Percentiles rank a stretch among this genome's conserved stretches.
Evolutionary conservation across 495 filamentous ascomycete species (phyloP).

Genomic region (Diplogelasinospora grovesii): DNA sequence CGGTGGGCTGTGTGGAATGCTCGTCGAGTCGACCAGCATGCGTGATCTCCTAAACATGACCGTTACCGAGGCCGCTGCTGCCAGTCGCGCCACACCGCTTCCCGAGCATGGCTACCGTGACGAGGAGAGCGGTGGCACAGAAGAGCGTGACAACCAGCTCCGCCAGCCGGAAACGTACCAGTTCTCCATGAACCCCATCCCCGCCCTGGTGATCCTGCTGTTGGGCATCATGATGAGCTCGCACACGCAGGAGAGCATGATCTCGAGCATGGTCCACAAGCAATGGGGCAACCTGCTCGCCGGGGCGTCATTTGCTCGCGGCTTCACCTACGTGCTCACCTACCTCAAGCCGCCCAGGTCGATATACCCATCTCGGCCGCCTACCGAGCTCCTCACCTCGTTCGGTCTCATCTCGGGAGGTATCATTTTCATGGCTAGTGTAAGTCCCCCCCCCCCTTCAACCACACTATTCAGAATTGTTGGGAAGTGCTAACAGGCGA

Average conservation of each 20-base stretch:
- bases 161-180: slow-evolving; percentile 58
- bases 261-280: slow-evolving; percentile 88
- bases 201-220: slow-evolving; percentile 75
- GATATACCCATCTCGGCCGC: slow-evolving; percentile 80
- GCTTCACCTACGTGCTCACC: slow-evolving; percentile 69
- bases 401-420: slow-evolving; percentile 89
- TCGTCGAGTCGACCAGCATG: slow-evolving; percentile 72
- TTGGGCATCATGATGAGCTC: slow-evolving; percentile 92
- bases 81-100: no score
- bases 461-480: background rate
- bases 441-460: slow-evolving; percentile 37
- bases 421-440: slow-evolving; percentile 87
- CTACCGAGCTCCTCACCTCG: slow-evolving; percentile 74
- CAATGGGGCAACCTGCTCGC: slow-evolving; percentile 89
- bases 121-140: no score
- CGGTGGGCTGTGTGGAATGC: slow-evolving; percentile 90
- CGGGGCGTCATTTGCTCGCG: slow-evolving; percentile 71
- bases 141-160: slow-evolving; percentile 48
- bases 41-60: slow-evolving; percentile 65
- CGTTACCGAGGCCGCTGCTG: slow-evolving; percentile 34
- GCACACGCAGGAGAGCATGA: slow-evolving; percentile 78
- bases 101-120: slow-evolving; percentile 29
- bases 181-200: slow-evolving; percentile 84
- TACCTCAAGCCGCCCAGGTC: slow-evolving; percentile 81
- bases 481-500: slow-evolving; percentile 4